These are phyloP conservation scores for Apiotrichum siamense DNA, from an alignment of 1,284 basidiomycete species.

Conservation along the genomic window DNA sequence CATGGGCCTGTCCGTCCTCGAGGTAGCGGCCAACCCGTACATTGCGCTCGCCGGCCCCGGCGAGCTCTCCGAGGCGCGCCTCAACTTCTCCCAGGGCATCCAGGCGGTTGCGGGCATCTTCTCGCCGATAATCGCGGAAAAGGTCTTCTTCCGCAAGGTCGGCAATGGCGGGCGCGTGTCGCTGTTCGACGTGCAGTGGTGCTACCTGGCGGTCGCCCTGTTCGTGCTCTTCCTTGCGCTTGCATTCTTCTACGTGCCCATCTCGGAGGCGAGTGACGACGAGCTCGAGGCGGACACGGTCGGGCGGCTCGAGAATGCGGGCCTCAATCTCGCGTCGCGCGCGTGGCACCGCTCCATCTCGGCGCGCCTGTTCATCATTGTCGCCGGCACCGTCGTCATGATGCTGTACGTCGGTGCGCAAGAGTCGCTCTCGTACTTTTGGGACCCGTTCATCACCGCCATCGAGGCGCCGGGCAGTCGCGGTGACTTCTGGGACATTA, in stretches of 20 bases:
- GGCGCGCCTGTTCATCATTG: conserved; percentile 19
- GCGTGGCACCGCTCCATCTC: conserved; percentile 17
- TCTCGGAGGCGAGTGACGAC: conserved; percentile 39
- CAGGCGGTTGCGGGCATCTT: conserved; percentile 39
- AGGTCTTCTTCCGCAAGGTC: conserved; percentile 33
- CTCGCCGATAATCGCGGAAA: conserved; percentile 37
- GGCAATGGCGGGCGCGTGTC: conserved; percentile 11
- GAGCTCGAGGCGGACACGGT: conserved; percentile 35
- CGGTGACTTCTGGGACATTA: conserved; percentile 27
- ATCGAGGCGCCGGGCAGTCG: conserved; percentile 15
- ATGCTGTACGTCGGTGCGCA: conserved; percentile 41
- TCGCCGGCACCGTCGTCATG: conserved; percentile 29
- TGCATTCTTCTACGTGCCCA: conserved; percentile 43
- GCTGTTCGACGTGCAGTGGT: conserved; percentile 45
- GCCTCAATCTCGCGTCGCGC: conserved; percentile 12
- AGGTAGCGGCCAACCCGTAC: conserved; percentile 46
- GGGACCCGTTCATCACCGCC: conserved; percentile 15
- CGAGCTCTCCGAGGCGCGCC: conserved; percentile 36
- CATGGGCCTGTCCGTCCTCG: conserved; percentile 37
- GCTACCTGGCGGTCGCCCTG: conserved; percentile 44
- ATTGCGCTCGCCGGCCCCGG: conserved; percentile 45
- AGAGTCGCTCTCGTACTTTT: conserved; percentile 38
- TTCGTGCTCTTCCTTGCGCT: conserved; percentile 42
- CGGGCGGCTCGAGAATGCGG: conserved; percentile 24
- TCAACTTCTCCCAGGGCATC: conserved; percentile 45